phyloP scores from a whole-genome alignment of 805 yeast genomes.

The Lachancea thermotolerans region DNA sequence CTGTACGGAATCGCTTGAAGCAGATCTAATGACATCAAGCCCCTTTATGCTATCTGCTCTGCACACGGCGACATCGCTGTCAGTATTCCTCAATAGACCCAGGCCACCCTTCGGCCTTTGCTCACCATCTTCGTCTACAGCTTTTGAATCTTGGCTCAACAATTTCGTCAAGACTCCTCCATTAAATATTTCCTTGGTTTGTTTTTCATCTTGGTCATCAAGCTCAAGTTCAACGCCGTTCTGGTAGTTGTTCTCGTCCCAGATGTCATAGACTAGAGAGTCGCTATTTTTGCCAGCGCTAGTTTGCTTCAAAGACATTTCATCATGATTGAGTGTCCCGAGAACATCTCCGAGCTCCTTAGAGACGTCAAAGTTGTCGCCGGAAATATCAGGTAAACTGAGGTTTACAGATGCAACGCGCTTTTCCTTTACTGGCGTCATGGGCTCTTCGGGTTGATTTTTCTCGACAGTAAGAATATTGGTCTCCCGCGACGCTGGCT shows the following conservation, averaged over 20 bases:
- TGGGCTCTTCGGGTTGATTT: not conserved
- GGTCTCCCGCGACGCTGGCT: too few species aligned
- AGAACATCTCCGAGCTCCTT: conserved; percentile 15
- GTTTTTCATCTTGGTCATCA: conserved; percentile 1
- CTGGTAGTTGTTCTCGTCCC: conserved; percentile 12
- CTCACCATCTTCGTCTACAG: not conserved
- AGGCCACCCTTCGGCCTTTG: not conserved
- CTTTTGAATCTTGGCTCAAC: not conserved
- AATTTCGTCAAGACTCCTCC: conserved; percentile 2
- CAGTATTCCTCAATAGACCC: conserved; percentile 5
- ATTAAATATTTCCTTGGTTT: not conserved
- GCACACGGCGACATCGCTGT: conserved; percentile 6
- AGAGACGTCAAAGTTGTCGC: not conserved
- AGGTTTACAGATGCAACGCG: not conserved
- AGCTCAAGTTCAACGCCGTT: conserved; percentile 7
- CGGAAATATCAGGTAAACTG: not conserved
- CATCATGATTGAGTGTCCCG: conserved; percentile 12
- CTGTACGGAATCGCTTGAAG: conserved; percentile 3
- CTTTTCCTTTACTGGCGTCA: not conserved
- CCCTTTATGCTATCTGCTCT: conserved; percentile 1
- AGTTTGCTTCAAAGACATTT: conserved; percentile 9
- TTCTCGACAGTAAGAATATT: too few species aligned
- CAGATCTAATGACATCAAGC: conserved; percentile 3
- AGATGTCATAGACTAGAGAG: conserved; percentile 10
- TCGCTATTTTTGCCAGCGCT: not conserved